These are phyloP conservation scores for Saturnispora saitoi DNA, from an alignment of 805 yeast genomes.

Conservation along the genomic window DNA sequence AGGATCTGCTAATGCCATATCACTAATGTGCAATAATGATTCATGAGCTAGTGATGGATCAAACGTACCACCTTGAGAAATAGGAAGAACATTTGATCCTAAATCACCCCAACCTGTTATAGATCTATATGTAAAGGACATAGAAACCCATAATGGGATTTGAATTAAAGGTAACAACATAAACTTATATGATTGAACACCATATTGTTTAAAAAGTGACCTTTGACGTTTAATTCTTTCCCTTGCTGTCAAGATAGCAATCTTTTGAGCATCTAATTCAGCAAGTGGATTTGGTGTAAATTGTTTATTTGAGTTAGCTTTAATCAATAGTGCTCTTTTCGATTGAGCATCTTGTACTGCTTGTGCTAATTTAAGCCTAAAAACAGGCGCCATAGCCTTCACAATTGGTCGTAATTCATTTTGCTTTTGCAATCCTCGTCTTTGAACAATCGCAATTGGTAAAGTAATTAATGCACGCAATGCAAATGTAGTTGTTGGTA, in stretches of 20 bases:
- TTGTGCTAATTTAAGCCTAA: conserved; percentile 47
- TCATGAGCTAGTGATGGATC: conserved; percentile 44
- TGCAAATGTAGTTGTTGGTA: conserved; percentile 64
- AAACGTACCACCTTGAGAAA: conserved; percentile 27
- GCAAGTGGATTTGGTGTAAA: conserved; percentile 27
- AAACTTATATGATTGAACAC: conserved; percentile 77
- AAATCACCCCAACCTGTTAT: conserved; percentile 56
- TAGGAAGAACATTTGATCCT: conserved; percentile 23
- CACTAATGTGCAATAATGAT: conserved; percentile 52
- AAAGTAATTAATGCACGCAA: conserved; percentile 61
- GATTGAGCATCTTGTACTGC: conserved; percentile 31
- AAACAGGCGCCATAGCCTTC: conserved; percentile 66
- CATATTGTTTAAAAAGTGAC: conserved; percentile 52
- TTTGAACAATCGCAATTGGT: conserved; percentile 69
- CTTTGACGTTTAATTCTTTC: conserved; percentile 74
- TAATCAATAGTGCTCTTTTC: conserved; percentile 16
- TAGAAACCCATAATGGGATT: conserved; percentile 76
- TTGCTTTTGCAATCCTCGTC: conserved; percentile 63
- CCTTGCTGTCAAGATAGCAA: conserved; percentile 61
- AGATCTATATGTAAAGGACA: conserved; percentile 68
- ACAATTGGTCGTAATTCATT: conserved; percentile 62
- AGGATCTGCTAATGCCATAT: conserved; percentile 55
- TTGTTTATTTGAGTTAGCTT: conserved; percentile 14
- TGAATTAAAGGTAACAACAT: conserved; percentile 69
- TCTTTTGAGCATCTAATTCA: conserved; percentile 65